phyloP scores from a whole-genome alignment of 306 rosid genomes.

The Prunus salicina region DNA sequence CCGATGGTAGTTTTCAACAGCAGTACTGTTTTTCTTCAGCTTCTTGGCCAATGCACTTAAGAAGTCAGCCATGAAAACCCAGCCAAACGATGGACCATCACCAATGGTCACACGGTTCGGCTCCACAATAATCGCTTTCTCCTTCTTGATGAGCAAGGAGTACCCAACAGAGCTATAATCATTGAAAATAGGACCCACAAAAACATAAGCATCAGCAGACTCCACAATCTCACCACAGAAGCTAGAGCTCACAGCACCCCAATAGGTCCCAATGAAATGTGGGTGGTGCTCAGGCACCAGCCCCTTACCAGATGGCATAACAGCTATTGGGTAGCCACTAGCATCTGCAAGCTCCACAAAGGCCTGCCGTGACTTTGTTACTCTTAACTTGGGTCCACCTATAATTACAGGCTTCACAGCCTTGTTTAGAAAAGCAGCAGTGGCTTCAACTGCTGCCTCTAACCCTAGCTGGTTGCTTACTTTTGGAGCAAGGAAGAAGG shows the following conservation, averaged over 20 bases:
- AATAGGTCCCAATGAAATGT: conserved; percentile 68
- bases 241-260: conserved; percentile 84
- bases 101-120: conserved; percentile 73
- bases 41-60: conserved; percentile 62
- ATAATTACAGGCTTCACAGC: conserved; percentile 83
- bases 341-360: conserved; percentile 72
- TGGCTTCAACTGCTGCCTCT: conserved; percentile 86
- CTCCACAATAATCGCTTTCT: conserved; percentile 62
- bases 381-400: conserved; percentile 79
- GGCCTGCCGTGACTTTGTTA: conserved; percentile 61
- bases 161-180: conserved; percentile 93
- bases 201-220: conserved; percentile 84
- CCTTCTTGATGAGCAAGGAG: conserved; percentile 74
- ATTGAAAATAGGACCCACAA: conserved; percentile 81
- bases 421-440: conserved; percentile 67
- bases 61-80: conserved; percentile 89
- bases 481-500: conserved; percentile 64
- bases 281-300: conserved; percentile 74
- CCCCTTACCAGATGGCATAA: conserved; percentile 87
- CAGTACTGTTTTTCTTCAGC: conserved; percentile 58
- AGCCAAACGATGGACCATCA: conserved; percentile 79
- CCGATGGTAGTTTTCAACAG: conserved; percentile 64
- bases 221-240: conserved; percentile 85
- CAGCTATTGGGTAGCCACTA: conserved; percentile 70
- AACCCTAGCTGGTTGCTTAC: conserved; percentile 67